phyloP scores from a whole-genome alignment of 768 basidiomycete species.

The Hysterangium stoloniferum region DNA sequence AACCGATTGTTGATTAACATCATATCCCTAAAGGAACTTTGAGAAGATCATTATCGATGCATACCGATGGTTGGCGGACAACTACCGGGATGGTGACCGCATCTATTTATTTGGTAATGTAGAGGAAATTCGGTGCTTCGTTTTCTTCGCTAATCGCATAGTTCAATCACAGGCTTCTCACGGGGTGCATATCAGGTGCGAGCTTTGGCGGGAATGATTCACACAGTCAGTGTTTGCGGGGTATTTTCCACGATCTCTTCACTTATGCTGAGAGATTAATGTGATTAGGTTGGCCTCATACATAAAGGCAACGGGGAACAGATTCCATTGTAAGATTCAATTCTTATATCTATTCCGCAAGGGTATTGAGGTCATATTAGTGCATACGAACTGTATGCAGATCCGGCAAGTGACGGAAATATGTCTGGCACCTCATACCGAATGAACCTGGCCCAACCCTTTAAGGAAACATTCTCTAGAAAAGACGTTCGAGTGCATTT shows the following conservation, averaged over 20 bases:
- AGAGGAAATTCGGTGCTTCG: no score
- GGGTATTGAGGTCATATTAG: no score
- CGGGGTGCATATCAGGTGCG: conserved; percentile 42
- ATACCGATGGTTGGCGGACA: conserved; percentile 36
- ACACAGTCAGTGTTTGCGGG: no score
- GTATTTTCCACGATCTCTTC: no score
- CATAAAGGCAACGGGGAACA: conserved; percentile 34
- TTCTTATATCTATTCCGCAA: background rate
- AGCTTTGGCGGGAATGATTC: conserved; percentile 38
- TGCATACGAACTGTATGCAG: no score
- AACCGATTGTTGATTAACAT: background rate
- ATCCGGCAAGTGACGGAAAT: no score
- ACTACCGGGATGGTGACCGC: conserved; percentile 30
- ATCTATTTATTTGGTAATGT: conserved; percentile 35
- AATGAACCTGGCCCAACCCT: no score
- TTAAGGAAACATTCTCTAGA: no score
- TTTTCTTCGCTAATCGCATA: background rate
- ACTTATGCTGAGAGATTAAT: background rate
- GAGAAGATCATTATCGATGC: conserved; percentile 27
- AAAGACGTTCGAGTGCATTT: no score
- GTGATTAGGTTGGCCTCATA: conserved; percentile 32
- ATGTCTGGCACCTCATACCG: no score
- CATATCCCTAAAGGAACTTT: conserved; percentile 25
- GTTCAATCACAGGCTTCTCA: conserved; percentile 36
- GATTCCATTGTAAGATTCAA: conserved; percentile 33